Evolutionary conservation across 805 yeast genomes (phyloP).

Genomic region (Wickerhamiella qilinensis): DNA sequence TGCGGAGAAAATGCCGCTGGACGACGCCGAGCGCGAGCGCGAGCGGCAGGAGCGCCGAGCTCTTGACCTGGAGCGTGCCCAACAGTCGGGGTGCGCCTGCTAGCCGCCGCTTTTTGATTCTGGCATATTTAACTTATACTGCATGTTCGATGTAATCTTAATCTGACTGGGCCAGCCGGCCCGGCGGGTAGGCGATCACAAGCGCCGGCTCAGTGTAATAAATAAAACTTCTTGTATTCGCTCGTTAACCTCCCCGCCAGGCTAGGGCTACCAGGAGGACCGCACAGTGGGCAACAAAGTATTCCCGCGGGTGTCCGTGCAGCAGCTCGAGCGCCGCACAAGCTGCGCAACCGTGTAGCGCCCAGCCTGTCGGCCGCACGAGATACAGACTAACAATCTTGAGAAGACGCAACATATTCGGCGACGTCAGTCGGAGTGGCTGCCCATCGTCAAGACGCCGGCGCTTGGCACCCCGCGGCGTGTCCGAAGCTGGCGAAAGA

Average conservation of each 20-base stretch:
- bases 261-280: neutral
- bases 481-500: no score
- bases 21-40: constrained; percentile 18
- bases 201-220: no score
- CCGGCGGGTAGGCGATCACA: no score
- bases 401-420: constrained; percentile 1
- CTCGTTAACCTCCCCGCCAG: neutral
- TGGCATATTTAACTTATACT: neutral
- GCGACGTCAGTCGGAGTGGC: neutral
- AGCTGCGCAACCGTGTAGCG: constrained; percentile 3
- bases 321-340: constrained; percentile 5
- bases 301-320: neutral
- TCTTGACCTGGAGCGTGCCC: constrained; percentile 11
- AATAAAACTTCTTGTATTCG: no score
- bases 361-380: neutral
- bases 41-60: constrained; percentile 14
- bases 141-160: neutral
- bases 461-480: neutral
- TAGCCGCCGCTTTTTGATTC: constrained; percentile 4
- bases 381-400: constrained; percentile 3
- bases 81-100: constrained; percentile 22
- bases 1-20: constrained; percentile 33
- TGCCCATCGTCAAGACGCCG: neutral
- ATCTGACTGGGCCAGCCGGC: no score
- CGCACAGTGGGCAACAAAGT: constrained; percentile 3